Evolutionary conservation across 176 grass and related monocot species (phyloP), one percentile per base, ranked within the genome.

Genomic region (Oryza officinalis): DNA sequence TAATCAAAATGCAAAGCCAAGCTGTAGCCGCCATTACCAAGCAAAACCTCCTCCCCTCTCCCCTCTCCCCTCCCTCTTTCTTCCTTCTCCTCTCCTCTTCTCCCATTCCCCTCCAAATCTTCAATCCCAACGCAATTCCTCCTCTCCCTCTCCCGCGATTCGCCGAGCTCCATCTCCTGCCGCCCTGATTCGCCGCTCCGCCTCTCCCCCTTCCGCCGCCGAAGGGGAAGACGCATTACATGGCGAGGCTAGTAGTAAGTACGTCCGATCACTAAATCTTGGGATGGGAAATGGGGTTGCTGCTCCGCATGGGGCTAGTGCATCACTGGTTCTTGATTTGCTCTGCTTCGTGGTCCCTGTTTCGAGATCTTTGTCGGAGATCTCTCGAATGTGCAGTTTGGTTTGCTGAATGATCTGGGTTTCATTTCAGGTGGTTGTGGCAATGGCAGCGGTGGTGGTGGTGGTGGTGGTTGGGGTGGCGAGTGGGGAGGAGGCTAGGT

Each of bases 191-290:
- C 50, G 76, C 40, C 37, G 61, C 64, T 50, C 70, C 70, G n/a
- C 71, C 49, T 35, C 40, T 67, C 30, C 82, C 63, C 70, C 76
- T 80, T 81, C 77, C 77, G 37, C 71, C 64, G 70, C 63, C 69
- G 75, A 89, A 71, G 71, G 86, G 80, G 33, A 35, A 13, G 44
- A 46, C 44, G 14, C 33, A 76, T 84, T 84, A 86, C 75, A 97
- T 97, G 94, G 84, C 86, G 90, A 90, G 88, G 88, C 92, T 94
- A 89, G 94, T 97, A 97, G 45, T 57, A 57, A 97, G 94, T 94
- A 94, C 73, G 90, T 97, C 49, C 75, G 81, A 89, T 89, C 87
- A 80, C 71, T 71, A 18, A 32, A 57, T 4, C 27, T 50, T 63
- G 25, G 25, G 63, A 37, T 32, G 82, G 69, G 37, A 38, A 69